Conservation (phyloP, 2,329 filamentous ascomycete species). For the Botrytis medusae region DNA sequence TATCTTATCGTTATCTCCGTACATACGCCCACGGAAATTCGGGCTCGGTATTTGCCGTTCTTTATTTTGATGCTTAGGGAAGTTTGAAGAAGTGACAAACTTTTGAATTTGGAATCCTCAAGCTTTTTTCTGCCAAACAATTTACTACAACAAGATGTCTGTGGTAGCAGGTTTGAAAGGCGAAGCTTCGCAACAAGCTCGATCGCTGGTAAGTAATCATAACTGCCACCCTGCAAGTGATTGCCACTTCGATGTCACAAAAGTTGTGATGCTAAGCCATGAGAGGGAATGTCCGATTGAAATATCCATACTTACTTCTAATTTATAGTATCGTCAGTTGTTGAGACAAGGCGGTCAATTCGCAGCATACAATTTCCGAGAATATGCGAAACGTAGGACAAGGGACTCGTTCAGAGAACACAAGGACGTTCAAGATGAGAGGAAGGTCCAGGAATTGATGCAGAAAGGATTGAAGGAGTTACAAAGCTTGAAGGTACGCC, state of each 20-base stretch:
- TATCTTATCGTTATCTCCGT: conserved; percentile 6
- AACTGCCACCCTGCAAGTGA: background rate
- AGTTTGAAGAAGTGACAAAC: conserved; percentile 20
- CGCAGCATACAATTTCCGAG: conserved; percentile 93
- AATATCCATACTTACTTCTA: conserved; percentile 20
- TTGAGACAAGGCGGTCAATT: conserved; percentile 85
- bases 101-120: conserved; percentile 5
- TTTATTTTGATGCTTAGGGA: conserved; percentile 15
- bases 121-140: conserved; percentile 1
- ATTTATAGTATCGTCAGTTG: conserved; percentile 81
- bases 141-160: conserved; percentile 34
- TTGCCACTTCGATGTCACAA: conserved; percentile 19
- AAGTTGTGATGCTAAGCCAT: background rate
- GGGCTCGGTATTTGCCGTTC: conserved; percentile 14
- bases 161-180: conserved; percentile 32
- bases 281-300: background rate
- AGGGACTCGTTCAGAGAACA: conserved; percentile 87
- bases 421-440: conserved; percentile 67
- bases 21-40: background rate
- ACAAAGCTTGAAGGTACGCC: conserved; percentile 81
- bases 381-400: conserved; percentile 90
- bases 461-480: conserved; percentile 86
- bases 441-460: conserved; percentile 81
- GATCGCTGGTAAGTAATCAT: conserved; percentile 37
- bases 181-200: conserved; percentile 37